Percentiles rank a stretch among this genome's conserved stretches.
Conservation (phyloP, 2,329 filamentous ascomycete species). For the Teratosphaeria zuluensis region DNA sequence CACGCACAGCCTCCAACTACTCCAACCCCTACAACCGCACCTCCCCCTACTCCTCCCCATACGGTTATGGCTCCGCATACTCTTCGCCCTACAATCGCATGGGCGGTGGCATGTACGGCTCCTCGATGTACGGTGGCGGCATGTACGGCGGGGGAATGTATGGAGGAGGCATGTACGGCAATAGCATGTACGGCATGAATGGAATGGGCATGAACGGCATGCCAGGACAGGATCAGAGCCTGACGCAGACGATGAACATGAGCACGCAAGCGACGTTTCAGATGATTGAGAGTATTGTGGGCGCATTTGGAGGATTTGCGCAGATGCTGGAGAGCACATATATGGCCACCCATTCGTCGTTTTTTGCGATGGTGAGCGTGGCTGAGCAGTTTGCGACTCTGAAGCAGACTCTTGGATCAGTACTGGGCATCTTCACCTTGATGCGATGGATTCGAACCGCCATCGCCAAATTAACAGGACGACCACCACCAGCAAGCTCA, state of each 20-base stretch:
- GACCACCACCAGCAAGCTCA: constrained; percentile 78
- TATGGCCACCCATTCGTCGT: constrained; percentile 98
- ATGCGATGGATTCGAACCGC: constrained; percentile 91
- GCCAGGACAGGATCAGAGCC: constrained; percentile 77
- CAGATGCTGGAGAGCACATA: constrained; percentile 99
- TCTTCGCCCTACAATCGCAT: constrained; percentile 47
- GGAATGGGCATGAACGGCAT: constrained; percentile 41
- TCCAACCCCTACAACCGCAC: constrained; percentile 37
- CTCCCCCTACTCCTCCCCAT: constrained; percentile 42
- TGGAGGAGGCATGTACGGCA: constrained; percentile 29
- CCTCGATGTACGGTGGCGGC: constrained; percentile 25
- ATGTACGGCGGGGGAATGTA: constrained; percentile 30
- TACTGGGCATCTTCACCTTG: constrained; percentile 89
- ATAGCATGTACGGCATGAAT: constrained; percentile 7
- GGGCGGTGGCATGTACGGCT: constrained; percentile 32
- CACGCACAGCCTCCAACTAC: constrained; percentile 79
- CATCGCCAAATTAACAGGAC: constrained; percentile 84
- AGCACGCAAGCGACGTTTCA: constrained; percentile 96
- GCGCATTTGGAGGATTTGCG: constrained; percentile 91
- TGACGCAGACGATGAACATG: constrained; percentile 92
- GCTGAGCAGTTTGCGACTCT: constrained; percentile 94
- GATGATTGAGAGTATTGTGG: constrained; percentile 94
- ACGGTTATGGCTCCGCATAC: constrained; percentile 45
- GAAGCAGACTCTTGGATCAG: constrained; percentile 82
- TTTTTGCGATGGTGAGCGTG: constrained; percentile 98